Percentiles rank a stretch among this genome's conserved stretches.
Evolutionary conservation across 2,329 filamentous ascomycete genomes (phyloP).

Genomic region (Aspergillus sp.): DNA sequence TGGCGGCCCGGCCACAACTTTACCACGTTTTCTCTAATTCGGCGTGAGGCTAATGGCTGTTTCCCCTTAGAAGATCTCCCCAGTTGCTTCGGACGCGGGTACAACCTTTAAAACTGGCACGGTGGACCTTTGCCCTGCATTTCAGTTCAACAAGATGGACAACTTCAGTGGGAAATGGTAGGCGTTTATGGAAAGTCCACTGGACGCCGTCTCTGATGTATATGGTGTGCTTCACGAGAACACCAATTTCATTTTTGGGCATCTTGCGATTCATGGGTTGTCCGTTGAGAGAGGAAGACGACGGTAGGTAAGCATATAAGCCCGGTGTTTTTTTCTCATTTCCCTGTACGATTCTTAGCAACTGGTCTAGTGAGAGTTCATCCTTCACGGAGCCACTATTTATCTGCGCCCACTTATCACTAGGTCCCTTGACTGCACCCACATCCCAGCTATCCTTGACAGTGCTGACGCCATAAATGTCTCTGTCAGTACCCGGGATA

Average conservation of each 20-base stretch:
- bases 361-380: not conserved
- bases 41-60: constrained; percentile 10
- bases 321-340: not conserved
- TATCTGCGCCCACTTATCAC: constrained; percentile 18
- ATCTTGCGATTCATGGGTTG: not conserved
- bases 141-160: constrained; percentile 12
- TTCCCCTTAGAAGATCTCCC: constrained; percentile 15
- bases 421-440: constrained; percentile 20
- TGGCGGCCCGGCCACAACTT: not conserved
- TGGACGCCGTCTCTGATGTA: constrained; percentile 8
- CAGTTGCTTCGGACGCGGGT: constrained; percentile 10
- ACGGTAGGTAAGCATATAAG: constrained; percentile 23
- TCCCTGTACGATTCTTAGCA: not conserved
- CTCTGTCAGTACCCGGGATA: not conserved
- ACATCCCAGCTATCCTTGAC: constrained; percentile 23
- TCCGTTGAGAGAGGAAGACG: constrained; percentile 15
- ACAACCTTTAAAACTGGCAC: constrained; percentile 10
- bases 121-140: constrained; percentile 10
- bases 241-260: not conserved
- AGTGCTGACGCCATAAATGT: not conserved
- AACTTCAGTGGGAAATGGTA: constrained; percentile 1
- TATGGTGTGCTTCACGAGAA: constrained; percentile 11
- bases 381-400: constrained; percentile 10
- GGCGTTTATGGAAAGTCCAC: constrained; percentile 10
- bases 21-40: not conserved